phyloP scores from a whole-genome alignment of 768 basidiomycete species.

The Sarcodon aspratus region DNA sequence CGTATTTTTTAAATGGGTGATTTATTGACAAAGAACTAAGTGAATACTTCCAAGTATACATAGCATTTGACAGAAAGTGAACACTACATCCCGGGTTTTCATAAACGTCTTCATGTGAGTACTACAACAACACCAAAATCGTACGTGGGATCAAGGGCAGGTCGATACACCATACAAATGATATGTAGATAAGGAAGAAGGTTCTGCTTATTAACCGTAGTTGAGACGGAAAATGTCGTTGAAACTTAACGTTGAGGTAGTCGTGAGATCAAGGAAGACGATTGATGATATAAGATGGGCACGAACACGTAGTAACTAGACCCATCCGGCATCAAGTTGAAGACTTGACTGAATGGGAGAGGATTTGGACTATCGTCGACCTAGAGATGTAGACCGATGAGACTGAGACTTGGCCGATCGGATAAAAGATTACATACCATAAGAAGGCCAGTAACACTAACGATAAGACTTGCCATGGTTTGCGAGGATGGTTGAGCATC shows the following conservation, averaged over 20 bases:
- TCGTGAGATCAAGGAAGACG: background rate
- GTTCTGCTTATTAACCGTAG: conserved; percentile 32
- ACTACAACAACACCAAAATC: too few species aligned
- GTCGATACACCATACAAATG: too few species aligned
- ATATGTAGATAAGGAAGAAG: background rate
- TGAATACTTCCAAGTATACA: too few species aligned
- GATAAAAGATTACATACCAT: conserved; percentile 32
- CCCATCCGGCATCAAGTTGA: conserved; percentile 79
- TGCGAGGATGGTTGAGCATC: conserved; percentile 82
- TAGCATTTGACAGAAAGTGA: too few species aligned
- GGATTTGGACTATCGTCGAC: conserved; percentile 74
- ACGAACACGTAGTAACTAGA: conserved; percentile 78
- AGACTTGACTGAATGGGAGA: conserved; percentile 86
- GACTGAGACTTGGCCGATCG: background rate
- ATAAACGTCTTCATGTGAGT: too few species aligned
- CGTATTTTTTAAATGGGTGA: too few species aligned
- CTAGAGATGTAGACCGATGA: conserved; percentile 22
- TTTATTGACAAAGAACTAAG: too few species aligned
- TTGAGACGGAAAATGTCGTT: conserved; percentile 94
- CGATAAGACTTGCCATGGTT: conserved; percentile 46
- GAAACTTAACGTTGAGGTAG: conserved; percentile 28
- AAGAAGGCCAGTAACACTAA: conserved; percentile 84
- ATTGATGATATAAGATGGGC: background rate
- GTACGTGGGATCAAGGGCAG: too few species aligned
- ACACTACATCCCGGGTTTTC: too few species aligned